phyloP scores from a whole-genome alignment of 371 early-diverging fungal genomes.

The Mucor piriformis region DNA sequence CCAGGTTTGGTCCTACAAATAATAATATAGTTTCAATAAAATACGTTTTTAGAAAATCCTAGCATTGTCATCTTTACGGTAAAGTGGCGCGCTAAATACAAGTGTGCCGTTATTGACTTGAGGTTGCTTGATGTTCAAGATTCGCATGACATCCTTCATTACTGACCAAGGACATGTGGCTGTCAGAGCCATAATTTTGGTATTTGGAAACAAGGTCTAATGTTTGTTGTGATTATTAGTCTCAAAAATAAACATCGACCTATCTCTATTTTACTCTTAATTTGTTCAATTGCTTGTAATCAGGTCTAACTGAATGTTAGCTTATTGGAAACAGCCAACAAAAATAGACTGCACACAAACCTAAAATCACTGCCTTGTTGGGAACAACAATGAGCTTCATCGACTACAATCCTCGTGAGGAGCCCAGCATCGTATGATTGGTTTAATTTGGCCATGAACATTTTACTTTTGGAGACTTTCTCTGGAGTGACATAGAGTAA shows the following conservation, averaged over 20 bases:
- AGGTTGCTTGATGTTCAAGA: slow-evolving; percentile 56
- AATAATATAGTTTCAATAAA: not conserved
- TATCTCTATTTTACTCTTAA: slow-evolving; percentile 30
- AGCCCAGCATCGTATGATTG: slow-evolving; percentile 61
- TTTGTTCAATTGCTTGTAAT: slow-evolving; percentile 46
- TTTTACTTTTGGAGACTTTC: slow-evolving; percentile 74
- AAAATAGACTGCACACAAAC: slow-evolving; percentile 17
- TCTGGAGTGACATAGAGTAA: slow-evolving; percentile 94
- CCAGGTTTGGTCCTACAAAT: slow-evolving; percentile 62
- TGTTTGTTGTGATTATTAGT: not conserved
- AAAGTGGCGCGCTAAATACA: slow-evolving; percentile 58
- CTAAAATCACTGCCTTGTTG: slow-evolving; percentile 92
- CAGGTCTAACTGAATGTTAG: slow-evolving; percentile 38
- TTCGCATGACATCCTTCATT: slow-evolving; percentile 65
- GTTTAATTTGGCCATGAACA: slow-evolving; percentile 68
- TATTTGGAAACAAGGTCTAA: slow-evolving; percentile 61
- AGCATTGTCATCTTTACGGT: slow-evolving; percentile 30
- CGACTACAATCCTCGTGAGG: slow-evolving; percentile 79
- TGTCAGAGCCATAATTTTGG: slow-evolving; percentile 87
- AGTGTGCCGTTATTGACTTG: slow-evolving; percentile 45
- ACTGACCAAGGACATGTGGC: slow-evolving; percentile 84
- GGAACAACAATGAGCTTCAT: slow-evolving; percentile 85
- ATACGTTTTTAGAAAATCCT: not conserved
- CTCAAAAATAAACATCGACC: not conserved
- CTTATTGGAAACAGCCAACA: not conserved